Conservation (phyloP, 1,284 basidiomycete genomes). For the Earliella scabrosa region DNA sequence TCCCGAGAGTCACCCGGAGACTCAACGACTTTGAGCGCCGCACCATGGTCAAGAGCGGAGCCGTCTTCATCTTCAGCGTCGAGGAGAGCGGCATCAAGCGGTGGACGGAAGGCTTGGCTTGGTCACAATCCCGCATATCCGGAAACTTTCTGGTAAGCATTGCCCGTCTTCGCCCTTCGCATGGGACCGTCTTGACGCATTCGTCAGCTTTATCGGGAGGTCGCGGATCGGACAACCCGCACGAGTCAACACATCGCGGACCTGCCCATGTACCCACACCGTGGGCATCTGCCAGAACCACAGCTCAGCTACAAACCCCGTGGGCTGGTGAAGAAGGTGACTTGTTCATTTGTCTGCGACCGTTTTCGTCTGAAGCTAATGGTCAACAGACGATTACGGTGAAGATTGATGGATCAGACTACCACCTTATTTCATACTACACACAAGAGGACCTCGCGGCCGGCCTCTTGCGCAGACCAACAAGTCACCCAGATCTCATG, state of each 20-base stretch:
- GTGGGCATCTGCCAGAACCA: slow-evolving; percentile 40
- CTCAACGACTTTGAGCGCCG: slow-evolving; percentile 77
- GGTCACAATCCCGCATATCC: slow-evolving; percentile 83
- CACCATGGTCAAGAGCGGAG: slow-evolving; percentile 77
- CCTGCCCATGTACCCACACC: slow-evolving; percentile 25
- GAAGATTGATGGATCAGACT: slow-evolving; percentile 73
- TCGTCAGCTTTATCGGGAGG: slow-evolving; percentile 72
- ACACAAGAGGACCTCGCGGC: slow-evolving; percentile 74
- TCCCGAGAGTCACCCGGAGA: slow-evolving; percentile 78
- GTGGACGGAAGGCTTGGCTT: slow-evolving; percentile 83
- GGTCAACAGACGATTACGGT: slow-evolving; percentile 74
- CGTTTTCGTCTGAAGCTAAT: slow-evolving; percentile 15
- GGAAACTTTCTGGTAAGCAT: slow-evolving; percentile 78
- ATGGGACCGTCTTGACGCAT: slow-evolving; percentile 12
- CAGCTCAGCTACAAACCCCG: slow-evolving; percentile 71
- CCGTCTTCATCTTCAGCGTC: slow-evolving; percentile 83
- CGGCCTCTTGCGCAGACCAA: slow-evolving; percentile 65
- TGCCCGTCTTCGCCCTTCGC: background rate
- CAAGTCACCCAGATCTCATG: slow-evolving; percentile 67
- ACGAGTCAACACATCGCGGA: slow-evolving; percentile 29
- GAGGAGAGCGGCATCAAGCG: slow-evolving; percentile 84
- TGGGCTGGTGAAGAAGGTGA: slow-evolving; percentile 75
- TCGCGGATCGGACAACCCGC: slow-evolving; percentile 63
- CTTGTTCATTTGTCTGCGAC: slow-evolving; percentile 6
- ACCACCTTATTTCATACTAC: slow-evolving; percentile 84